Conservation (phyloP, 2,329 filamentous ascomycete species). For the Fusarium sp. region DNA sequence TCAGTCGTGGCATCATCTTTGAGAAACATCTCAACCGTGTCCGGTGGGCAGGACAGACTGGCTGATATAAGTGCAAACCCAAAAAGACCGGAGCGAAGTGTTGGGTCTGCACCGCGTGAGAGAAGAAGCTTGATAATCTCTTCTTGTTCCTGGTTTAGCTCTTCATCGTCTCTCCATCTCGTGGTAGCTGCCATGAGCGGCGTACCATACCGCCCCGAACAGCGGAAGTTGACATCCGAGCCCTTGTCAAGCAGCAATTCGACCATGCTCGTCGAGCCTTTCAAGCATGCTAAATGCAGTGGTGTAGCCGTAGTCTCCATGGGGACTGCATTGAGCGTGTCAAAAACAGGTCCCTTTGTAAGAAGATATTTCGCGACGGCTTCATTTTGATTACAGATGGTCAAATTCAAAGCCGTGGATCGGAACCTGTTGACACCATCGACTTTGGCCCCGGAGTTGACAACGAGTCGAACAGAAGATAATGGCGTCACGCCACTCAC, state of each 20-base stretch:
- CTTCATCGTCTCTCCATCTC: background rate
- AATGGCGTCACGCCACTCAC: background rate
- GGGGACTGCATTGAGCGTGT: background rate
- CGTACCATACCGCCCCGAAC: background rate
- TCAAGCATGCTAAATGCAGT: slow-evolving; percentile 1
- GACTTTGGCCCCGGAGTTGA: slow-evolving; percentile 8
- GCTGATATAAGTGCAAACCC: slow-evolving; percentile 13
- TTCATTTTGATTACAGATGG: background rate
- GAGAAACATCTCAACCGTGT: too few species aligned
- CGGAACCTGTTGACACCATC: background rate
- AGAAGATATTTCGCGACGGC: slow-evolving; percentile 10
- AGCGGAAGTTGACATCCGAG: slow-evolving; percentile 5
- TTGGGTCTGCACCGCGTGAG: slow-evolving; percentile 1
- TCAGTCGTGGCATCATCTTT: background rate
- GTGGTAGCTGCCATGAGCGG: slow-evolving; percentile 3
- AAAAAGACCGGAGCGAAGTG: background rate
- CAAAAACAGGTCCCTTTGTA: background rate
- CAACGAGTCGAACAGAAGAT: background rate
- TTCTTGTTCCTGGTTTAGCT: background rate
- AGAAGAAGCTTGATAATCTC: slow-evolving; percentile 5
- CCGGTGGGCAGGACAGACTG: background rate
- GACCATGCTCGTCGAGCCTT: background rate
- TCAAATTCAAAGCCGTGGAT: background rate
- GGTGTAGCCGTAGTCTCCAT: background rate
- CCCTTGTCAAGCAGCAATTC: slow-evolving; percentile 5